These are phyloP conservation scores for Cochlearia excelsa DNA, from an alignment of 345 rosid genomes.

Conservation along the genomic window DNA sequence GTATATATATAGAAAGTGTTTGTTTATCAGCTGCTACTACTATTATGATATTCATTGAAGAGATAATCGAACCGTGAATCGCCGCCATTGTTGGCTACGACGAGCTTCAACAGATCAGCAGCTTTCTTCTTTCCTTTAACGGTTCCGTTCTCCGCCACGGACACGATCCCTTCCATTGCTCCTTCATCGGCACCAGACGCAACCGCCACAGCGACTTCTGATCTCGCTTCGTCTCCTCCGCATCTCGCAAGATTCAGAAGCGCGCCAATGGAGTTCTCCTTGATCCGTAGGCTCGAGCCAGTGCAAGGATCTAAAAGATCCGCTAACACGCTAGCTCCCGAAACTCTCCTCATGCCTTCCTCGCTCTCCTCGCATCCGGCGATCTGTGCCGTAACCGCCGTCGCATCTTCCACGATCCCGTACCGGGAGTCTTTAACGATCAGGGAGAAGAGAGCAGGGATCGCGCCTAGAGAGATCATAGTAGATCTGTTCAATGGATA, in stretches of 20 bases:
- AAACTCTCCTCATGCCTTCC: constrained; percentile 54
- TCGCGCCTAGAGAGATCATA: constrained; percentile 64
- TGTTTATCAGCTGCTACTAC: constrained; percentile 22
- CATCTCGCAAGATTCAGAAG: constrained; percentile 65
- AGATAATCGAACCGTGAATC: constrained; percentile 37
- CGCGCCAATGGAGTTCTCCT: constrained; percentile 76
- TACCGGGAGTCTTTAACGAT: constrained; percentile 69
- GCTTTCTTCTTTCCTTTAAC: constrained; percentile 70
- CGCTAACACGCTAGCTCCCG: constrained; percentile 54
- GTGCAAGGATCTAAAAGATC: constrained; percentile 78
- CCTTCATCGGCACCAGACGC: constrained; percentile 38
- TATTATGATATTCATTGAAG: constrained; percentile 25
- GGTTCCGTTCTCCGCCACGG: constrained; percentile 58
- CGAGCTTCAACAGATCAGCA: constrained; percentile 46
- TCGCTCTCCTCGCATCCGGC: constrained; percentile 90
- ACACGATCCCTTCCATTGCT: constrained; percentile 56
- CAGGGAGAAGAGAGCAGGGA: constrained; percentile 55
- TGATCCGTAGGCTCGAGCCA: constrained; percentile 56
- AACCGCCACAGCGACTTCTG: constrained; percentile 47
- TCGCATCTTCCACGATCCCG: constrained; percentile 89
- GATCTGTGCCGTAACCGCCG: constrained; percentile 85
- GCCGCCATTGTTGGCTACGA: constrained; percentile 32
- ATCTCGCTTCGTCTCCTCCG: constrained; percentile 49
- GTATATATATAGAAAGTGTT: constrained; percentile 3
- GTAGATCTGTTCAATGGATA: constrained; percentile 62